Base-by-base conservation (phyloP, 352 stramenopile genomes). In the Globisporangium spiculum region DNA sequence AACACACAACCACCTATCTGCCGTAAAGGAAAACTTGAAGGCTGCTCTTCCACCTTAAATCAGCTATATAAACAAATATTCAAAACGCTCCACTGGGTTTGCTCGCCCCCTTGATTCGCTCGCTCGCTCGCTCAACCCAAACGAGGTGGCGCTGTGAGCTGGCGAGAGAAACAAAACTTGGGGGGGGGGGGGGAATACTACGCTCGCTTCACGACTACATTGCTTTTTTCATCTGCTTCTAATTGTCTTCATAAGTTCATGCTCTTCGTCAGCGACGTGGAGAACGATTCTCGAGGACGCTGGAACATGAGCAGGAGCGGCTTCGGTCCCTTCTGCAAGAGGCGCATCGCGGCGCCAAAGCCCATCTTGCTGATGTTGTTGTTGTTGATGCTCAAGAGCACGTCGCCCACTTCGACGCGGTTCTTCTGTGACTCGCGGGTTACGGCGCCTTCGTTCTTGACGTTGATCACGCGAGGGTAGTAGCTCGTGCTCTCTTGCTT, bases 281-380 rank as follows among this genome's bases (percentile, higher is more conserved):
- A 66, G 27, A 62, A 68, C 4, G 78, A 89, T 8, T 74, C 38
- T 22, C 78, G 76, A 30, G 86, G 86, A 54, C 86, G 81, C 69
- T 94, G 86, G 70, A 96, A 96, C 83, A 94, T 96, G 41, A 96
- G 76, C 64, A 96, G 62, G 55, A 96, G 73, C 57, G 88, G 88
- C 75, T 96, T 96, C 0, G 88, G 88, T 20, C 88, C 86, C 64
- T 92, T 93, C 70, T 96, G 87, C 38, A 96, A 71, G 67, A 96
- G 65, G 59, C 90, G 88, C 88, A 96, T 96, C 18, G 88, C 86
- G 26, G 88, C 66, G 9, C 85, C 86, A 67, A 96, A 96, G 53
- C 88, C 88, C 85, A 96, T 96, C 67, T 93, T 93, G 75, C 84
- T 93, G 69, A 96, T 96, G 74, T 96, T 94, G 76, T 96, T 93